These are phyloP conservation scores for Phytopythium ostracodes DNA, from an alignment of 352 stramenopile genomes.

Conservation along the genomic window DNA sequence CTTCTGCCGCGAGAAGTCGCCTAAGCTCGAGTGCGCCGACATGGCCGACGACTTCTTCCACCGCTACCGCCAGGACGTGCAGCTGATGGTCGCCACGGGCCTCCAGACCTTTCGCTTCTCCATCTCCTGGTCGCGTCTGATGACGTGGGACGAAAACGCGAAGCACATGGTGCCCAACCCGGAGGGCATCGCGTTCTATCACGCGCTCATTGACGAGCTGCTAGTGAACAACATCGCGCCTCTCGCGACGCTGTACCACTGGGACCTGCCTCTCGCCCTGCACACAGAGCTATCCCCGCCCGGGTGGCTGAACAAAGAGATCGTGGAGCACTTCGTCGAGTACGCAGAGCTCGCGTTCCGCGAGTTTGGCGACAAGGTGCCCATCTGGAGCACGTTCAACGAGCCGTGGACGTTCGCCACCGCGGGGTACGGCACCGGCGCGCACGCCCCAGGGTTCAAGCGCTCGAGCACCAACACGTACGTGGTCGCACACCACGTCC, in stretches of 20 bases:
- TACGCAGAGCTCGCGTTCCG: constrained; percentile 92
- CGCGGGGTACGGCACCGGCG: constrained; percentile 82
- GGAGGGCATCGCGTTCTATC: constrained; percentile 91
- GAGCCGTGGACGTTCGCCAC: constrained; percentile 88
- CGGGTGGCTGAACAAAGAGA: constrained; percentile 62
- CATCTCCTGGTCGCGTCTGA: constrained; percentile 90
- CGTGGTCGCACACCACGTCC: constrained; percentile 79
- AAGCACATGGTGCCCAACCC: constrained; percentile 71
- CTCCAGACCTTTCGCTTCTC: constrained; percentile 92
- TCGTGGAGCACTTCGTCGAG: constrained; percentile 68
- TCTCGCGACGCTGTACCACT: constrained; percentile 95
- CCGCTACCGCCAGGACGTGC: constrained; percentile 88
- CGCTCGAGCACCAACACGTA: constrained; percentile 49
- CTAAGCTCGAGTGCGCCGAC: constrained; percentile 81
- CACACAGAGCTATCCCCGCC: constrained; percentile 71
- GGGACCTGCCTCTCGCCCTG: constrained; percentile 90
- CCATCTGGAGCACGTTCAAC: constrained; percentile 94
- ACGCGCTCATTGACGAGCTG: constrained; percentile 87
- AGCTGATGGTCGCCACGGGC: constrained; percentile 90
- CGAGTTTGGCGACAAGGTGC: constrained; percentile 89
- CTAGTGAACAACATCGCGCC: constrained; percentile 74
- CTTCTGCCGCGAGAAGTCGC: constrained; percentile 63
- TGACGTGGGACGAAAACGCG: constrained; percentile 65
- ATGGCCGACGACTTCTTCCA: constrained; percentile 94
- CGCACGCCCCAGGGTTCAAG: constrained; percentile 31